Percentiles rank a stretch among this genome's conserved stretches.
Evolutionary conservation across 2,329 filamentous ascomycete species (phyloP).

Genomic region (Mollisiaceae sp.): DNA sequence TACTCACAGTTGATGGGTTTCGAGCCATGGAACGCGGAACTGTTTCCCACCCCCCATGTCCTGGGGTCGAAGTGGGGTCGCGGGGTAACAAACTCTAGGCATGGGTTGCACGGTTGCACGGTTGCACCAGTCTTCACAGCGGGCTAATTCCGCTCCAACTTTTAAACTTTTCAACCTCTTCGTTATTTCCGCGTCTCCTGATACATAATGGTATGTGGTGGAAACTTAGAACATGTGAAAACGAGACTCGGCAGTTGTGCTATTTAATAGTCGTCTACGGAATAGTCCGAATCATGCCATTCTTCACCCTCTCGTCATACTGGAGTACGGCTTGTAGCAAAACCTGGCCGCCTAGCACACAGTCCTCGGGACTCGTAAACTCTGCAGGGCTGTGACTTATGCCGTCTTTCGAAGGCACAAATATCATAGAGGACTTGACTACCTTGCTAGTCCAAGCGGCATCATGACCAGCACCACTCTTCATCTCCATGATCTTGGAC

Average conservation of each 20-base stretch:
- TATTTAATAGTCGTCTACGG: background rate
- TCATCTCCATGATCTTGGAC: slow-evolving; percentile 36
- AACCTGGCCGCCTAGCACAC: slow-evolving; percentile 57
- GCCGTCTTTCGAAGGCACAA: slow-evolving; percentile 65
- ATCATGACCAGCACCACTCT: slow-evolving; percentile 37
- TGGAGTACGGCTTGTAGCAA: slow-evolving; percentile 47
- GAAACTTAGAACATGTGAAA: background rate
- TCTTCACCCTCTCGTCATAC: slow-evolving; percentile 41
- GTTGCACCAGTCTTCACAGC: too few relatives aligned
- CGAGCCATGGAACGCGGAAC: background rate
- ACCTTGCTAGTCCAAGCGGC: slow-evolving; percentile 33
- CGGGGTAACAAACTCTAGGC: background rate
- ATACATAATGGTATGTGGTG: background rate
- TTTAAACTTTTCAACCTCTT: background rate
- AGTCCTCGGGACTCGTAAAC: slow-evolving; percentile 64
- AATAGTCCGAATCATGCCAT: slow-evolving; percentile 4
- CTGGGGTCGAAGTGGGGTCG: background rate
- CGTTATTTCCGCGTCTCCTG: background rate
- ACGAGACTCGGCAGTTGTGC: background rate
- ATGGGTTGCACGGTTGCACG: background rate
- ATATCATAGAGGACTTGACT: slow-evolving; percentile 63
- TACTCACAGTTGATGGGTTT: background rate
- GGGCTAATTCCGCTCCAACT: background rate
- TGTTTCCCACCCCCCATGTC: background rate
- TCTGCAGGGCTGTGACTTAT: slow-evolving; percentile 68